These are phyloP conservation scores for Pichia thaimueangensis DNA, from an alignment of 805 yeast species.

Conservation along the genomic window DNA sequence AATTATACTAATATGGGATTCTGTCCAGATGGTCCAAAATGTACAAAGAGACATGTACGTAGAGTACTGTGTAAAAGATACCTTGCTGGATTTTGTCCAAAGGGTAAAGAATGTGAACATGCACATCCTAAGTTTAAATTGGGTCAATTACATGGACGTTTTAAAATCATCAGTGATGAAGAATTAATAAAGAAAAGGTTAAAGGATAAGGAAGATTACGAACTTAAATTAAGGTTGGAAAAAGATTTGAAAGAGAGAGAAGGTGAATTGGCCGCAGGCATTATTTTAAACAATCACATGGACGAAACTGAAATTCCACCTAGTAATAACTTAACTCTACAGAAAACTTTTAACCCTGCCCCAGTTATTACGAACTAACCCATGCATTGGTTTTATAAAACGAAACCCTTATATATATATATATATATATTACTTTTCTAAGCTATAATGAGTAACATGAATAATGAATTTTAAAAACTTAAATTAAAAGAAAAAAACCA, in stretches of 20 bases:
- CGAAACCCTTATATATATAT: no score
- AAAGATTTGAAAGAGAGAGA: slow-evolving; percentile 6
- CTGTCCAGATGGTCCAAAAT: slow-evolving; percentile 86
- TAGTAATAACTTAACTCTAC: no score
- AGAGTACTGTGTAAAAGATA: slow-evolving; percentile 71
- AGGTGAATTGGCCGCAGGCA: background rate
- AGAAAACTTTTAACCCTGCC: no score
- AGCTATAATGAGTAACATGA: no score
- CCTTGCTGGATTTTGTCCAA: slow-evolving; percentile 88
- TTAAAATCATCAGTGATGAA: slow-evolving; percentile 40
- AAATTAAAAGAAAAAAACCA: no score
- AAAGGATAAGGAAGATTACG: slow-evolving; percentile 13
- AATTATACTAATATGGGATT: slow-evolving; percentile 78
- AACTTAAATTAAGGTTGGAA: slow-evolving; percentile 3
- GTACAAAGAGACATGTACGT: slow-evolving; percentile 74
- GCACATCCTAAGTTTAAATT: slow-evolving; percentile 76
- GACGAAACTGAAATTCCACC: no score
- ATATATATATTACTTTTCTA: no score
- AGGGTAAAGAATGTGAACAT: slow-evolving; percentile 69
- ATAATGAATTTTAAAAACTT: no score
- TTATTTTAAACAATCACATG: slow-evolving; percentile 58
- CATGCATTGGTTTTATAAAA: no score
- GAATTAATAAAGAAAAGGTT: slow-evolving; percentile 26
- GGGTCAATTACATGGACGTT: slow-evolving; percentile 36
- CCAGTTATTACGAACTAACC: no score